These are phyloP conservation scores for Coemansia sp. DNA, from an alignment of 192 early-diverging fungal genomes.

Conservation along the genomic window DNA sequence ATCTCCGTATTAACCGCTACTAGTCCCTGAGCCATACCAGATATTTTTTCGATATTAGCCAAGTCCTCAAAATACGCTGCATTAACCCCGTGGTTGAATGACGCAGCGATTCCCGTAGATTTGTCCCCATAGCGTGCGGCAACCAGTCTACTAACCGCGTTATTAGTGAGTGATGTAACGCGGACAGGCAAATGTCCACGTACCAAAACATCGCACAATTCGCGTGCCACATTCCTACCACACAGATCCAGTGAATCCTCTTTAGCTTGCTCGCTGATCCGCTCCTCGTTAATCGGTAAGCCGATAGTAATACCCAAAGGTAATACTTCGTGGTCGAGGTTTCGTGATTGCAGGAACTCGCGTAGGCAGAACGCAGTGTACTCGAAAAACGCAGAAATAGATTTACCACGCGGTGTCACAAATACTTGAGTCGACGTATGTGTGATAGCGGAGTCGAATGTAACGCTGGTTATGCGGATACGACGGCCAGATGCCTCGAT, in stretches of 20 bases:
- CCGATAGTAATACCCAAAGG: slow-evolving; percentile 89
- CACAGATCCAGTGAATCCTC: slow-evolving; percentile 62
- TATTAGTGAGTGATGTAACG: slow-evolving; percentile 88
- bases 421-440: slow-evolving; percentile 66
- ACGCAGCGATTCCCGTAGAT: slow-evolving; percentile 75
- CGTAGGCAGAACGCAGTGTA: slow-evolving; percentile 84
- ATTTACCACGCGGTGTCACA: slow-evolving; percentile 40
- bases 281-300: slow-evolving; percentile 75
- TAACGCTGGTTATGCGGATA: slow-evolving; percentile 83
- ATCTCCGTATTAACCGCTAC: slow-evolving; percentile 96
- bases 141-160: slow-evolving; percentile 88
- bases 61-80: slow-evolving; percentile 90
- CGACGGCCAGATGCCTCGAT: slow-evolving; percentile 83
- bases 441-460: slow-evolving; percentile 60
- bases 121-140: slow-evolving; percentile 80
- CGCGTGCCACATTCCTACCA: slow-evolving; percentile 72
- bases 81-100: slow-evolving; percentile 91
- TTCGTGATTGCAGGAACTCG: slow-evolving; percentile 62
- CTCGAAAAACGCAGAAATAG: slow-evolving; percentile 60
- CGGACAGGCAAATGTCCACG: slow-evolving; percentile 74
- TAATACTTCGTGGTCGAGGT: slow-evolving; percentile 7
- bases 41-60: slow-evolving; percentile 64
- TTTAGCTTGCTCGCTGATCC: slow-evolving; percentile 29
- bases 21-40: slow-evolving; percentile 18
- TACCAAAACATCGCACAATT: slow-evolving; percentile 73